Evolutionary conservation across 352 stramenopile genomes (phyloP).

Genomic region (Pythium dissotocum): DNA sequence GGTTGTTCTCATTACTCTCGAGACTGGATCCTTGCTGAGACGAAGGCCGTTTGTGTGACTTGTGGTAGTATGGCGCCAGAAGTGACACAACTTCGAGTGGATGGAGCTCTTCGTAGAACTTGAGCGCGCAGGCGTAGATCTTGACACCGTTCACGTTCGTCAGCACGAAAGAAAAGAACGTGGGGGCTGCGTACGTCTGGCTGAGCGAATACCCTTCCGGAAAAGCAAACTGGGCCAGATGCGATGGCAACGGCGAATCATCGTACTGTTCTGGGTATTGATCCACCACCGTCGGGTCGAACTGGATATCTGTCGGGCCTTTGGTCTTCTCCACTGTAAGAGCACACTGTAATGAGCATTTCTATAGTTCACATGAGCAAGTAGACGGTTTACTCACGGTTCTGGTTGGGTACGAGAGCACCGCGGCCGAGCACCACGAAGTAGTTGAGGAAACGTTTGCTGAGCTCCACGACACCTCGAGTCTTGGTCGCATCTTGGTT

Average conservation of each 20-base stretch:
- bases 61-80: conserved; percentile 46
- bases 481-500: conserved; percentile 43
- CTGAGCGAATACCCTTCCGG: conserved; percentile 70
- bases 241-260: conserved; percentile 58
- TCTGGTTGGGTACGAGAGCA: conserved; percentile 56
- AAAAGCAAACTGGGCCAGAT: conserved; percentile 81
- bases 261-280: conserved; percentile 59
- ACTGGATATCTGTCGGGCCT: conserved; percentile 68
- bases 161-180: conserved; percentile 85
- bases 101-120: conserved; percentile 82
- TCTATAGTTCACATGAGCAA: neutral
- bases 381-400: conserved; percentile 39
- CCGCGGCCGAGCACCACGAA: conserved; percentile 79
- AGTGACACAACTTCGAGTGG: conserved; percentile 78
- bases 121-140: conserved; percentile 78
- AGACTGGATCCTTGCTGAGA: neutral
- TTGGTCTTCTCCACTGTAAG: conserved; percentile 68
- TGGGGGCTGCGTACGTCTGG: conserved; percentile 52
- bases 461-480: conserved; percentile 67
- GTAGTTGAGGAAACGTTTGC: conserved; percentile 83
- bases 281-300: conserved; percentile 65
- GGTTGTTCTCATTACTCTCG: conserved; percentile 46
- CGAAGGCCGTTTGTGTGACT: conserved; percentile 6
- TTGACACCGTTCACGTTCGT: conserved; percentile 81
- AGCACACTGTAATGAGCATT: neutral